A percentile compares a stretch with the other conserved stretches of the same genome.
These are phyloP conservation scores for Fusarium ambrosium DNA, from an alignment of 2,329 filamentous ascomycete species.

Conservation along the genomic window DNA sequence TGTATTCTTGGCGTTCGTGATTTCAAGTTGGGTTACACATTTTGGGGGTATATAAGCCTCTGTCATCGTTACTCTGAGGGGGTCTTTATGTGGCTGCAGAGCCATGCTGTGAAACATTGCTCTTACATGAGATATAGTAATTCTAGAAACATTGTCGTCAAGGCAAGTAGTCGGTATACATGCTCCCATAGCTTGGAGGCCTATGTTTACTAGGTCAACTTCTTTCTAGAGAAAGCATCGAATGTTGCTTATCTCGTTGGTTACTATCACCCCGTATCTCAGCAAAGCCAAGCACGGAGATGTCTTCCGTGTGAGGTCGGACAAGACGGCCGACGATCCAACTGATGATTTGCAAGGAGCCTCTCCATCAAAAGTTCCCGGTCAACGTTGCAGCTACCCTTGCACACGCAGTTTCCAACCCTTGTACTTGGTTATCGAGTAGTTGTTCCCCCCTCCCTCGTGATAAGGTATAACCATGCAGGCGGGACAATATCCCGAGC, in stretches of 20 bases:
- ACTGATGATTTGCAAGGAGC: background rate
- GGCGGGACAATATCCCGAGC: constrained; percentile 25
- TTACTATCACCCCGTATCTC: background rate
- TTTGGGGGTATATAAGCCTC: background rate
- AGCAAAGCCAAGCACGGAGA: constrained; percentile 25
- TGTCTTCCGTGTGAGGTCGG: constrained; percentile 10
- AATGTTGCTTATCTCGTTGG: constrained; percentile 23
- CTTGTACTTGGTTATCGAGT: constrained; percentile 15
- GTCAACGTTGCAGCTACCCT: constrained; percentile 19
- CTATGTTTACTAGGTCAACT: background rate
- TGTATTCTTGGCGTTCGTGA: background rate
- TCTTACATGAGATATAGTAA: background rate
- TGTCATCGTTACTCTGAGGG: background rate
- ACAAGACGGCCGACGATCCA: constrained; percentile 22
- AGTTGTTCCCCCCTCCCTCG: constrained; percentile 9
- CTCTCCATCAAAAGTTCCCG: constrained; percentile 31
- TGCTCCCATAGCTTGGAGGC: background rate
- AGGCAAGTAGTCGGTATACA: background rate
- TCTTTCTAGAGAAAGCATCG: background rate
- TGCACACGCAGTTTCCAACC: background rate
- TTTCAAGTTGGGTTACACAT: background rate
- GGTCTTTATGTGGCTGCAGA: background rate
- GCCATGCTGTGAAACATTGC: background rate
- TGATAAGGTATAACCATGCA: constrained; percentile 39
- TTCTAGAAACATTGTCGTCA: background rate